Base-by-base conservation (phyloP, 768 basidiomycete genomes). In the Kwoniella europaea region DNA sequence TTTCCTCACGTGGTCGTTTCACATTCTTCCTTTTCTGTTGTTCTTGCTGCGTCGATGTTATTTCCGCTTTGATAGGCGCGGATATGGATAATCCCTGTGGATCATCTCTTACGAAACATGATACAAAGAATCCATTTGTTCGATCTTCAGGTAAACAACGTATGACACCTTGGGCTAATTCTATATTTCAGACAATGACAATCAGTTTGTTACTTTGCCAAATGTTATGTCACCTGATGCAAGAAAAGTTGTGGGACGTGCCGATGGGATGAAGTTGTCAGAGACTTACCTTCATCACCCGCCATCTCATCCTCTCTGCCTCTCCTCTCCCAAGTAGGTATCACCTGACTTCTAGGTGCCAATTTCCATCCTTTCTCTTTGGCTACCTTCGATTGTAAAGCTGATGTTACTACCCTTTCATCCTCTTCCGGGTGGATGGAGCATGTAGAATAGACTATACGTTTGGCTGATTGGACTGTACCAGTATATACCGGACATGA, bases 361-460 rank as follows among this genome's bases (percentile, higher is more conserved):
- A 98, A 87, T 35, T 72, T 81, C 85, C 96, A 98, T 2, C 84
- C 84, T 29, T 86, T 87, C 42, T 77, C 79, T 42, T 79, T 77
- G 22, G 92, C 92, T 81, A 94, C 92, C 10, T 89, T 87, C 29
- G 90, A 91, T 65, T 85, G 85, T 56, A 98, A 86, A 3, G 91
- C 90, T 65, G 88, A 86, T 7, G 88, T 85, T 10, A 98, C 92
- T 67, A 98, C 97, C 69, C 89, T 89, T 82, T 99, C 97, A 83
- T 99, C 95, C 80, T 99, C 97, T 53, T 87, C 88, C 15, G 91
- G 88, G 83, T 98, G 91, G 58, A 97, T 86, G 72, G 94, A 97
- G 81, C 96, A 99, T n/a, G 97, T 99, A 24, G 95, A 98, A 83
- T 99, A 98, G 29, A 94, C 94, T 76, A 99, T 93, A 76, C 88